These are phyloP conservation scores for Mycena amicta DNA, from an alignment of 768 basidiomycete genomes.

Conservation along the genomic window DNA sequence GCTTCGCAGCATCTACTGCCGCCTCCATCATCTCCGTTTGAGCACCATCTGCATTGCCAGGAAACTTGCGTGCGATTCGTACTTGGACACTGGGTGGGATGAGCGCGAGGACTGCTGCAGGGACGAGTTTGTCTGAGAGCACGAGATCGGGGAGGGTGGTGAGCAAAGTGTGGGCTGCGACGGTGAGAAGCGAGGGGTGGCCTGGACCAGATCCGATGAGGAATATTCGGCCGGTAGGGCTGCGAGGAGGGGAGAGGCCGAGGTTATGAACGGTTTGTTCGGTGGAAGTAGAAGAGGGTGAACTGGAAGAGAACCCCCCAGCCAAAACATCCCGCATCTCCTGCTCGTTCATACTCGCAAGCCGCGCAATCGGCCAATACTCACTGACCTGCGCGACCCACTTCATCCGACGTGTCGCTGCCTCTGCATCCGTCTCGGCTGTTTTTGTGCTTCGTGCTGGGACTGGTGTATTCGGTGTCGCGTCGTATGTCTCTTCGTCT, in stretches of 20 bases:
- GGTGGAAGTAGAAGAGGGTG: too few relatives aligned
- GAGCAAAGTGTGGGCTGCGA: constrained; percentile 81
- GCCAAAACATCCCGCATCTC: constrained; percentile 72
- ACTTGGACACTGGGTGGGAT: constrained; percentile 75
- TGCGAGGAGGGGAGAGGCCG: constrained; percentile 38
- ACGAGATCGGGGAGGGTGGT: constrained; percentile 83
- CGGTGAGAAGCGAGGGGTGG: constrained; percentile 88
- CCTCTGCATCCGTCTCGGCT: constrained; percentile 45
- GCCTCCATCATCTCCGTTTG: constrained; percentile 94
- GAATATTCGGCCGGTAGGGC: constrained; percentile 79
- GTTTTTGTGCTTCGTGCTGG: constrained; percentile 44
- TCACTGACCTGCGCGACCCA: constrained; percentile 97
- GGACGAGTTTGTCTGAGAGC: constrained; percentile 95
- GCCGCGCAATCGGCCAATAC: constrained; percentile 85
- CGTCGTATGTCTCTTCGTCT: constrained; percentile 53
- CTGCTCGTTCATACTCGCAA: constrained; percentile 64
- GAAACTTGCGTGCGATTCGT: constrained; percentile 94
- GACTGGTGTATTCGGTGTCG: constrained; percentile 73
- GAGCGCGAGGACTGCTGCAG: constrained; percentile 80
- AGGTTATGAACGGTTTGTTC: constrained; percentile 23
- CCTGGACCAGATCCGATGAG: constrained; percentile 96
- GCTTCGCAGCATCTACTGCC: constrained; percentile 78
- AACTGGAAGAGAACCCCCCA: constrained; percentile 31
- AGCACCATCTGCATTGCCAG: constrained; percentile 94
- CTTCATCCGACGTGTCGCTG: constrained; percentile 70